These are phyloP conservation scores for Acanthochlamys bracteata DNA, from an alignment of 106 monocot species.

Conservation along the genomic window DNA sequence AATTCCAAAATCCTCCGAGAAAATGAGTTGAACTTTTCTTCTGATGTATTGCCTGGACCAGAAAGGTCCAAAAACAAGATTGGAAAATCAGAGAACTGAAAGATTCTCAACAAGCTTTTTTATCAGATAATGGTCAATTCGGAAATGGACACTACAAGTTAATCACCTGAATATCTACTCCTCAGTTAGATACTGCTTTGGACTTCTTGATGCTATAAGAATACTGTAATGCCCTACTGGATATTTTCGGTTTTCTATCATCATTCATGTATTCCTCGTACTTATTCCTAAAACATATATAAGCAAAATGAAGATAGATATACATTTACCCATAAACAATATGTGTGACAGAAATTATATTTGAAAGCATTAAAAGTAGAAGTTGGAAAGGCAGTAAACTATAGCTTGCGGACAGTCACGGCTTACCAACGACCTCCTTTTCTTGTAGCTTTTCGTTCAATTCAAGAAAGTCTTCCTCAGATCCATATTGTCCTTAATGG, in stretches of 20 bases:
- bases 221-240: too few relatives aligned
- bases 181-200: constrained; percentile 70
- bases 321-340: too few relatives aligned
- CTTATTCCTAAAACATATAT: too few relatives aligned
- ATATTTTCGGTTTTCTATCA: too few relatives aligned
- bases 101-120: constrained; percentile 93
- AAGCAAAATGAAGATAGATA: too few relatives aligned
- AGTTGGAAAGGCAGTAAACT: background rate
- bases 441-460: constrained; percentile 64
- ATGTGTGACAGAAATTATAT: too few relatives aligned
- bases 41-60: constrained; percentile 97
- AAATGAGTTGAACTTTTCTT: constrained; percentile 94
- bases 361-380: background rate
- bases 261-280: too few relatives aligned
- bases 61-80: constrained; percentile 84
- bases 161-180: constrained; percentile 91
- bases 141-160: constrained; percentile 6
- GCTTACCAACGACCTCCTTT: constrained; percentile 44
- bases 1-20: constrained; percentile 96
- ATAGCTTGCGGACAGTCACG: background rate
- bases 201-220: constrained; percentile 17
- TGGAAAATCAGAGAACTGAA: constrained; percentile 89
- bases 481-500: constrained; percentile 83
- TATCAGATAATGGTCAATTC: constrained; percentile 92
- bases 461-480: constrained; percentile 53